Evolutionary conservation across 139 green algal species (phyloP).

Genomic region (Chlorella vulgaris): DNA sequence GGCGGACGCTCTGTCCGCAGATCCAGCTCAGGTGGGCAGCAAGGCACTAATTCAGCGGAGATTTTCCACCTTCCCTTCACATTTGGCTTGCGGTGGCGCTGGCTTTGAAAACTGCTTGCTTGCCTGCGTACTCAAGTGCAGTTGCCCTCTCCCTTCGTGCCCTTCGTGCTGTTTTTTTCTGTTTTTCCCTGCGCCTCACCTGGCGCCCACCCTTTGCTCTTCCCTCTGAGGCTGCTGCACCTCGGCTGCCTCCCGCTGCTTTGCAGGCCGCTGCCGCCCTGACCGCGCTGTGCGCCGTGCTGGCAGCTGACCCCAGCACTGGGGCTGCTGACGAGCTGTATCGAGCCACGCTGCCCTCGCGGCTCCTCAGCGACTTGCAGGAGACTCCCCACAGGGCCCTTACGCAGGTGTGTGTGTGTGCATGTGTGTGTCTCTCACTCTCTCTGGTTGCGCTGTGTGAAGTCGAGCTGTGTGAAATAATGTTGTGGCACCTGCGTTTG

Average conservation of each 20-base stretch:
- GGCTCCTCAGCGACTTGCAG: constrained; percentile 56
- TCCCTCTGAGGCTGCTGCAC: too few species aligned
- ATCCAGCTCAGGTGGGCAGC: constrained; percentile 9
- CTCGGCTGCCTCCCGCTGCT: background rate
- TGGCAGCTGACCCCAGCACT: constrained; percentile 46
- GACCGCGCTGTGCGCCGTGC: constrained; percentile 62
- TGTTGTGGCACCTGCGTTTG: too few species aligned
- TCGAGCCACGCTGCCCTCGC: constrained; percentile 48
- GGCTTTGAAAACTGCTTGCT: too few species aligned
- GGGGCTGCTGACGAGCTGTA: constrained; percentile 50
- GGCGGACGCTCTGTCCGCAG: constrained; percentile 48
- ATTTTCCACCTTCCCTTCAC: too few species aligned
- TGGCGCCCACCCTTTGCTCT: too few species aligned
- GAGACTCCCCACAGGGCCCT: constrained; percentile 31
- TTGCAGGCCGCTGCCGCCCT: constrained; percentile 56
- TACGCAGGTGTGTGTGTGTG: constrained; percentile 1
- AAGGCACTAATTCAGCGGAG: too few species aligned
- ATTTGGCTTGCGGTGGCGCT: too few species aligned
- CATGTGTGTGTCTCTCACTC: background rate
- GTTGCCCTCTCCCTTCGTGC: too few species aligned
- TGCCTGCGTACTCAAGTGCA: too few species aligned
- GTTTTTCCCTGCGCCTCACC: too few species aligned
- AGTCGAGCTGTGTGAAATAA: background rate
- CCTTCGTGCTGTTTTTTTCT: too few species aligned
- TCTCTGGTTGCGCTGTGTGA: background rate